Evolutionary conservation across 2,329 filamentous ascomycete genomes (phyloP).

Genomic region (Myriosclerotinia scirpicola): DNA sequence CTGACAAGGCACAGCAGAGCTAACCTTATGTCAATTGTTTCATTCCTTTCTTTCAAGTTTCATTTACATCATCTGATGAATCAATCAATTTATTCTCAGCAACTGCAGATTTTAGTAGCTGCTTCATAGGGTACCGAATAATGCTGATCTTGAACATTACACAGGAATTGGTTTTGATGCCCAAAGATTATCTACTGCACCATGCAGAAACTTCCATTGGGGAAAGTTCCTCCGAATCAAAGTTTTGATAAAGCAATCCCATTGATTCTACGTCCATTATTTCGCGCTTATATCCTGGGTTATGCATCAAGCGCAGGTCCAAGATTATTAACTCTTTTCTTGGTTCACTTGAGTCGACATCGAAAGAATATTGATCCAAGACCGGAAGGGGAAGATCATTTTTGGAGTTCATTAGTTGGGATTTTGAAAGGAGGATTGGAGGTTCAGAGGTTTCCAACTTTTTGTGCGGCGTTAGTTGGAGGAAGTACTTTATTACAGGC

Average conservation of each 20-base stretch:
- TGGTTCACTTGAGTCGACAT: slow-evolving; percentile 48
- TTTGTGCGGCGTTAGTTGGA: slow-evolving; percentile 60
- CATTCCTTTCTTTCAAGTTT: neutral
- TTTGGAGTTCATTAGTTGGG: slow-evolving; percentile 40
- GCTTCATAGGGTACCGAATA: neutral
- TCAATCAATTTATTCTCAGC: neutral
- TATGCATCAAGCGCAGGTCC: slow-evolving; percentile 61
- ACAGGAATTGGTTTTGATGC: neutral
- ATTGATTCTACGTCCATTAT: slow-evolving; percentile 53
- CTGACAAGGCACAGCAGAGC: neutral
- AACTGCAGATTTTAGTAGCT: slow-evolving; percentile 8
- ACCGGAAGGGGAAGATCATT: slow-evolving; percentile 35
- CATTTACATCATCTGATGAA: slow-evolving; percentile 1
- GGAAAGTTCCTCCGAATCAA: slow-evolving; percentile 31
- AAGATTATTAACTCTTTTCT: slow-evolving; percentile 54
- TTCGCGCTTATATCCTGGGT: slow-evolving; percentile 60
- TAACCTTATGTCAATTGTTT: neutral
- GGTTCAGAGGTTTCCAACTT: slow-evolving; percentile 58
- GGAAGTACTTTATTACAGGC: slow-evolving; percentile 63
- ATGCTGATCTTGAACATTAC: slow-evolving; percentile 2
- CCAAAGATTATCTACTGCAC: neutral
- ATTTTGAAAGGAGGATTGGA: slow-evolving; percentile 55
- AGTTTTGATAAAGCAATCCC: slow-evolving; percentile 45
- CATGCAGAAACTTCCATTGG: neutral
- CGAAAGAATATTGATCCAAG: slow-evolving; percentile 35